Evolutionary conservation across 116 monocot species (phyloP).

Genomic region (Trichopus zeylanicus): DNA sequence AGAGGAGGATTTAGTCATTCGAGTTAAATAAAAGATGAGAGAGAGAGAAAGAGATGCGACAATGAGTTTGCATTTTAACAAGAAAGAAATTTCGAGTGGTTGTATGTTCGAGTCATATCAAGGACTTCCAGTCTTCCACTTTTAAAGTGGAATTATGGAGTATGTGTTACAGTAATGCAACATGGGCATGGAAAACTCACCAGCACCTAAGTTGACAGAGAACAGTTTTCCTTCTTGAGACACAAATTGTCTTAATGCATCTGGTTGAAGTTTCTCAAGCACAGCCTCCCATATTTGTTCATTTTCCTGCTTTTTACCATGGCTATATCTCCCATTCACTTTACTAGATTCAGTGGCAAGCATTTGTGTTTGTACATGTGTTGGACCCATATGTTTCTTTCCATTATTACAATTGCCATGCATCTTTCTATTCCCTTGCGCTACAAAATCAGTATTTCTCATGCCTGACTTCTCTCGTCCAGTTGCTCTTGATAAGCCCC

Average conservation of each 20-base stretch:
- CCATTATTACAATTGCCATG: constrained; percentile 5
- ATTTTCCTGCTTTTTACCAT: constrained; percentile 26
- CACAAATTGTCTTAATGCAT: constrained; percentile 63
- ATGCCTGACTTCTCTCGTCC: constrained; percentile 5
- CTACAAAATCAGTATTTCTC: constrained; percentile 11
- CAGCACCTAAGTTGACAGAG: constrained; percentile 66
- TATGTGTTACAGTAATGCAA: too few relatives aligned
- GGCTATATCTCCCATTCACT: constrained; percentile 4
- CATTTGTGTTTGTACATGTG: constrained; percentile 11
- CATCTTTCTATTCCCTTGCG: constrained; percentile 11
- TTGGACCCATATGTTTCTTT: constrained; percentile 11
- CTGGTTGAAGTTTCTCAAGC: constrained; percentile 60
- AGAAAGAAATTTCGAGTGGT: too few relatives aligned
- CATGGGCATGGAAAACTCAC: constrained; percentile 31
- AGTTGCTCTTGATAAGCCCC: constrained; percentile 14
- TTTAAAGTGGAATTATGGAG: too few relatives aligned
- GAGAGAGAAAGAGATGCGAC: not conserved
- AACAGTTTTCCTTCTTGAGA: constrained; percentile 58
- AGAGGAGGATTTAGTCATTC: not conserved
- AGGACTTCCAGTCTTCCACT: too few relatives aligned
- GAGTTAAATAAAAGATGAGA: not conserved
- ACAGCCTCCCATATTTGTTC: constrained; percentile 72
- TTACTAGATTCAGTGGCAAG: constrained; percentile 7
- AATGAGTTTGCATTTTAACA: too few relatives aligned
- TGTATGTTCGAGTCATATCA: too few relatives aligned